These are phyloP conservation scores for Debaryomyces castellii DNA, from an alignment of 805 yeast species.

Conservation along the genomic window DNA sequence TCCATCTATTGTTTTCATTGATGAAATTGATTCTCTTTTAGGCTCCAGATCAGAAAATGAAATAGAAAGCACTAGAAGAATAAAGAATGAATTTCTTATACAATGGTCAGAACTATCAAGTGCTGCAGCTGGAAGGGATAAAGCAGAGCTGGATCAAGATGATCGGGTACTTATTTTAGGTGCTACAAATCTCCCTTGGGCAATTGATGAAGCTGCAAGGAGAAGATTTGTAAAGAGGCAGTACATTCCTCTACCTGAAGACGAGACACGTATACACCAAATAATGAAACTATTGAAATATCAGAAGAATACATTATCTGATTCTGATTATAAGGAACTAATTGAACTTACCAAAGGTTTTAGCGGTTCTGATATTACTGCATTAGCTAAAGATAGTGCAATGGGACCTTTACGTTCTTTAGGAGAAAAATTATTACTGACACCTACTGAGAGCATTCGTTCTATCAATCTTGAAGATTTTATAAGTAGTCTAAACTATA, in stretches of 20 bases:
- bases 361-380: slow-evolving; percentile 93
- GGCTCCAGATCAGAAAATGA: slow-evolving; percentile 76
- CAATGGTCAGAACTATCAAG: slow-evolving; percentile 93
- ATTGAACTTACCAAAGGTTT: slow-evolving; percentile 70
- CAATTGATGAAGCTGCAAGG: slow-evolving; percentile 94
- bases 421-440: slow-evolving; percentile 75
- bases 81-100: slow-evolving; percentile 88
- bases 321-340: slow-evolving; percentile 59
- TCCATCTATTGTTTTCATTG: slow-evolving; percentile 92
- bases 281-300: slow-evolving; percentile 62
- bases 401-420: slow-evolving; percentile 93
- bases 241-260: slow-evolving; percentile 92
- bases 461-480: slow-evolving; percentile 76
- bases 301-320: slow-evolving; percentile 70
- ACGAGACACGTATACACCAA: slow-evolving; percentile 74
- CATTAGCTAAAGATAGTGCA: slow-evolving; percentile 94
- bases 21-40: slow-evolving; percentile 89
- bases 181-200: slow-evolving; percentile 96
- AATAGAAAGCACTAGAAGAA: slow-evolving; percentile 84
- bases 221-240: slow-evolving; percentile 89
- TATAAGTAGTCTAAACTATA: slow-evolving; percentile 67
- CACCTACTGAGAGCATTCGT: slow-evolving; percentile 73
- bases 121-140: slow-evolving; percentile 74
- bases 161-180: slow-evolving; percentile 84
- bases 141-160: slow-evolving; percentile 43